Conservation (phyloP, 179 eudicot species). For the Vitellaria paradoxa region DNA sequence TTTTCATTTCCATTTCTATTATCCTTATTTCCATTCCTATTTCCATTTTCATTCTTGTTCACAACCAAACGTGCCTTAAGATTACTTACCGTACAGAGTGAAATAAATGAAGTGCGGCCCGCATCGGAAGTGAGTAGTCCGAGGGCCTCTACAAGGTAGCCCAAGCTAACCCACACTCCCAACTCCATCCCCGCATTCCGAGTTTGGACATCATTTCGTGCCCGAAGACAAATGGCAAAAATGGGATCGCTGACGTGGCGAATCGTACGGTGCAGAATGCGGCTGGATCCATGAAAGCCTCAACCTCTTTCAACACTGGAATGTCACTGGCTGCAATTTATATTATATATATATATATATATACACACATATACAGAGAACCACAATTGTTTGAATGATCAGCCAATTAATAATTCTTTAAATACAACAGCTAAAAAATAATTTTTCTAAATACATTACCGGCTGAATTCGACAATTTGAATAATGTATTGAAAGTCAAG, state of each 20-base stretch:
- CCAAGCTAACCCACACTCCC: conserved; percentile 71
- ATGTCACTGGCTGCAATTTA: conserved; percentile 51
- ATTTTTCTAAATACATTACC: too few relatives aligned
- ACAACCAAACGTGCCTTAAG: too few relatives aligned
- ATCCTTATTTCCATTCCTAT: too few relatives aligned
- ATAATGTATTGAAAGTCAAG: too few relatives aligned
- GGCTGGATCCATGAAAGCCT: conserved; percentile 54
- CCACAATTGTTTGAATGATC: too few relatives aligned
- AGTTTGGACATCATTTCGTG: conserved; percentile 38
- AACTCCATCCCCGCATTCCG: conserved; percentile 56
- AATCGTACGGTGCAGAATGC: conserved; percentile 52
- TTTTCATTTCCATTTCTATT: too few relatives aligned
- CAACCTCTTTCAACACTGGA: conserved; percentile 65
- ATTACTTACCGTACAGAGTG: conserved; percentile 32
- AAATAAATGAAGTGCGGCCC: conserved; percentile 31
- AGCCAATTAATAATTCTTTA: too few relatives aligned
- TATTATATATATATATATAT: too few relatives aligned
- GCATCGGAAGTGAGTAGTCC: conserved; percentile 63
- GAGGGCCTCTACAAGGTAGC: conserved; percentile 59
- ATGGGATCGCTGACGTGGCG: conserved; percentile 47
- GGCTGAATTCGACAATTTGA: too few relatives aligned
- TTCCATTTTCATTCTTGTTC: too few relatives aligned
- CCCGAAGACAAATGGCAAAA: conserved; percentile 48
- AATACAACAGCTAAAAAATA: too few relatives aligned
- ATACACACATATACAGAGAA: too few relatives aligned